Conservation (phyloP, 768 basidiomycete species). For the Phylloporus scabripes region DNA sequence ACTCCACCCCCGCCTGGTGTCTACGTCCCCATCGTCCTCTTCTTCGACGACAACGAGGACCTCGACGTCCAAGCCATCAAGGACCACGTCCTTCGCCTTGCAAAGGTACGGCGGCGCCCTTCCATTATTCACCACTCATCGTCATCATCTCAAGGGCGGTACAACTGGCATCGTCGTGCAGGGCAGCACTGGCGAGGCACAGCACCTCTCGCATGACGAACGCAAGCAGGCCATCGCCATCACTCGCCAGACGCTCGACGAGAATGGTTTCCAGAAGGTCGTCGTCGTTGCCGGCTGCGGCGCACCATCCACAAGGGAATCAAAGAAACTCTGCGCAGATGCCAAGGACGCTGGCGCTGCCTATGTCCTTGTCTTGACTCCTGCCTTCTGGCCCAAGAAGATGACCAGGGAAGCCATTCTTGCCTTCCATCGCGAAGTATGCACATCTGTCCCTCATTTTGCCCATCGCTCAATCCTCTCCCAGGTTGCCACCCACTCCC, state of each 20-base stretch:
- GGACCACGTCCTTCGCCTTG: neutral
- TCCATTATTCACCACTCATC: neutral
- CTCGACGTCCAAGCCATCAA: neutral
- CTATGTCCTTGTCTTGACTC: neutral
- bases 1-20: neutral
- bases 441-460: neutral
- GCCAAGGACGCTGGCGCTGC: neutral
- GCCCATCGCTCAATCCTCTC: neutral
- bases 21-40: neutral
- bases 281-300: neutral
- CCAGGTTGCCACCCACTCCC: neutral
- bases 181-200: conserved; percentile 73
- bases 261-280: neutral
- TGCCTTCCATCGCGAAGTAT: neutral
- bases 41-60: neutral
- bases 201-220: conserved; percentile 69
- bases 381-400: neutral
- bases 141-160: conserved; percentile 44
- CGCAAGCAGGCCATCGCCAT: conserved; percentile 56
- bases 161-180: conserved; percentile 69
- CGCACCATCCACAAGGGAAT: neutral
- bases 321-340: neutral
- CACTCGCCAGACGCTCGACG: conserved; percentile 37
- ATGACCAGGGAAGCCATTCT: neutral
- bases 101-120: neutral